Base-by-base conservation (phyloP, 2,329 filamentous ascomycete genomes). In the Talaromyces funiculosus region DNA sequence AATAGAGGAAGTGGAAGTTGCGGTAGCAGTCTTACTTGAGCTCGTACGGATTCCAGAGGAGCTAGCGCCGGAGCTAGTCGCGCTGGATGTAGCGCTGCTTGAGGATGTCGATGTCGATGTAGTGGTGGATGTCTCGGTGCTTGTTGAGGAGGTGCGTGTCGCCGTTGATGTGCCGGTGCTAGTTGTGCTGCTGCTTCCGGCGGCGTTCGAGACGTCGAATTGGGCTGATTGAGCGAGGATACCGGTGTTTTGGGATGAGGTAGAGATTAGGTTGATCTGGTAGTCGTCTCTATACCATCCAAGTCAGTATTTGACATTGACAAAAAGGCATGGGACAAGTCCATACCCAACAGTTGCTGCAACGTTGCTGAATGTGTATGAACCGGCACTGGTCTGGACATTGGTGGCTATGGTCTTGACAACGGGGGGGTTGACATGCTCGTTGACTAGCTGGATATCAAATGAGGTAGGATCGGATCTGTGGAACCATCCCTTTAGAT, bases 211-310 rank as follows among this genome's bases (percentile, higher is more conserved):
- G 61, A 73, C 70, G 53, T 65, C 67, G 65, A 74, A 73, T 53
- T 73, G 68, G 35, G 69, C 64, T 18, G 74, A 76, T 67, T 79
- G 77, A 26, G 75, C 74, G 33, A 79, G 67, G 62, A 79, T 78
- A 38, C 76, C 77, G 37, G 58, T 69, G 65, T 74, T 75, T 29
- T 64, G 61, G 16, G 60, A 58, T 2, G 61, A 59, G 61, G 71
- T 70, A 54, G 74, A 73, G 59, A 75, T 55, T 60, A 77, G 68
- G 67, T 79, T 77, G 71, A 79, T 69, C 61, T 76, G 76, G 66
- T 77, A 79, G 53, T 71, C 73, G 18, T 64, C 53, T 53, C 74
- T 73, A 5, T 40, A 18, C 4, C n/a, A n/a, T 8, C 37, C 16
- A 40, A 18, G 37, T 40, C 6, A 47, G 40, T 24, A 16, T 26